Conservation (phyloP, 192 early-diverging fungal genomes). For the Powellomyces hirtus region DNA sequence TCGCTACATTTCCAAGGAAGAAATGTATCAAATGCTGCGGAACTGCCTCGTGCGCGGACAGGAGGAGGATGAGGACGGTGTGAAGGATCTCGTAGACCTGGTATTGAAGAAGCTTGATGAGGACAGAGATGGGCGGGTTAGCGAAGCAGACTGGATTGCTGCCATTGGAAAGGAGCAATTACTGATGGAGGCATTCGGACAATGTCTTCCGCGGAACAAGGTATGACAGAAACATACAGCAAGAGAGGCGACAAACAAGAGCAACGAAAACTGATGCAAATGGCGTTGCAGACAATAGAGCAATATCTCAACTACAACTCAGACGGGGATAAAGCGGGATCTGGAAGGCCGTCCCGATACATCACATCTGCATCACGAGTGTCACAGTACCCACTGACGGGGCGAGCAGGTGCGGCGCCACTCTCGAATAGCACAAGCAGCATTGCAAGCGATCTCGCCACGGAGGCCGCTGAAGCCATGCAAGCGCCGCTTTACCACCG, state of each 20-base stretch:
- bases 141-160: slow-evolving; percentile 55
- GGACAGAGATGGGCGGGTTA: slow-evolving; percentile 57
- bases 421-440: slow-evolving; percentile 7
- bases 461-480: slow-evolving; percentile 17
- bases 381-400: neutral
- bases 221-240: neutral
- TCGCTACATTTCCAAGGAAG: slow-evolving; percentile 62
- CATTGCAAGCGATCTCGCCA: slow-evolving; percentile 15
- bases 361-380: neutral
- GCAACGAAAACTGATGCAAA: neutral
- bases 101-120: slow-evolving; percentile 60
- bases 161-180: slow-evolving; percentile 55
- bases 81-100: slow-evolving; percentile 61
- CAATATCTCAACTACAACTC: neutral
- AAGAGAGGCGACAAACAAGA: neutral
- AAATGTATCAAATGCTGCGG: slow-evolving; percentile 66
- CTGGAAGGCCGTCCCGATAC: neutral
- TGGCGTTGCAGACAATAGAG: slow-evolving; percentile 1
- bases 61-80: slow-evolving; percentile 64
- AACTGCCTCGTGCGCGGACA: slow-evolving; percentile 55
- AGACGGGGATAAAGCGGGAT: neutral
- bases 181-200: slow-evolving; percentile 60
- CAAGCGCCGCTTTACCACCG: slow-evolving; percentile 3
- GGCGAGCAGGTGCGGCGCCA: neutral
- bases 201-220: slow-evolving; percentile 48